phyloP scores from a whole-genome alignment of 148 eudicot genomes.

The Rhododendron molle region DNA sequence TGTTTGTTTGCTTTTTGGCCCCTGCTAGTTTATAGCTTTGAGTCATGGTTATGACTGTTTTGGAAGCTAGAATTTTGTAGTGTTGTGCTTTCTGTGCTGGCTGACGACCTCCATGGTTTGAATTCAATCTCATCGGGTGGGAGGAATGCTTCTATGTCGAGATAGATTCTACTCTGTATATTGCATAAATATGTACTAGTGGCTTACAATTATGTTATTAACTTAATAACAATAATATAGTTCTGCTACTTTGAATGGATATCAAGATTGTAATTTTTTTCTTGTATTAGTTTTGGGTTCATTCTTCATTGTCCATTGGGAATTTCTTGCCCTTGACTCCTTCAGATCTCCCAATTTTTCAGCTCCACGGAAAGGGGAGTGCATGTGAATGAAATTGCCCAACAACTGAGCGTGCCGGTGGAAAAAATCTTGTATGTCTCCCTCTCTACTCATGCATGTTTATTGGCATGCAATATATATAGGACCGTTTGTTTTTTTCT shows the following conservation, averaged over 20 bases:
- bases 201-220: not conserved
- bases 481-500: not conserved
- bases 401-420: constrained; percentile 41
- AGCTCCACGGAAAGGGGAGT: constrained; percentile 53
- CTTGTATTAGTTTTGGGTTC: not conserved
- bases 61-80: not conserved
- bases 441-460: not conserved
- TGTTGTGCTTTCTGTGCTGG: not conserved
- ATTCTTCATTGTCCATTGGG: not conserved
- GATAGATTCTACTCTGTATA: not conserved
- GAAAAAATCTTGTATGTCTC: constrained; percentile 51
- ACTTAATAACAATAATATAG: not conserved
- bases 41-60: not conserved
- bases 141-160: not conserved
- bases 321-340: not conserved
- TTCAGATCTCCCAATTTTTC: constrained; percentile 7
- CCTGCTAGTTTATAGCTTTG: not conserved
- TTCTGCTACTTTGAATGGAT: not conserved
- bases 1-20: not conserved
- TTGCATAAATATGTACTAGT: not conserved
- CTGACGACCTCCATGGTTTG: not conserved
- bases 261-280: not conserved
- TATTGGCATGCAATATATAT: not conserved
- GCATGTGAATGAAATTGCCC: constrained; percentile 47
- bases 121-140: not conserved